Base-by-base conservation (phyloP, 1,284 basidiomycete genomes). In the Melampsora americana region DNA sequence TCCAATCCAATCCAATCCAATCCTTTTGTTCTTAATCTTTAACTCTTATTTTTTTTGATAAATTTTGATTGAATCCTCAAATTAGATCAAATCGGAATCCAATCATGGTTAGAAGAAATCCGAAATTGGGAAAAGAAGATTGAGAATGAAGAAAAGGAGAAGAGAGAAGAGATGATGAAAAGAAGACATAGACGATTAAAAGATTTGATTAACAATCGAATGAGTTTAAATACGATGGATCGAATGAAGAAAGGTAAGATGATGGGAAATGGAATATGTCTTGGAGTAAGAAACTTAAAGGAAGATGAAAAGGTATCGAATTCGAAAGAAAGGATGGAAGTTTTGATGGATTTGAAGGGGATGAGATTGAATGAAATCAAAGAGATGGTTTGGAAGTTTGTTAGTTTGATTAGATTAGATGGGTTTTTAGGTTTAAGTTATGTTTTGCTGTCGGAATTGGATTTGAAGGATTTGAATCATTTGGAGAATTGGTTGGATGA, bases 321-420 rank as follows among this genome's bases (percentile, higher is more conserved):
- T 9, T 23, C 35, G 14, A 66, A 74, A 30, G 42, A 74, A 61
- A 18, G 64, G 9, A 74, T 66, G 64, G 71, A 74, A 59, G 71
- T 60, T 18, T 44, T 74, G 28, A 59, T 74, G 48, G 71, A 74
- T 60, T 50, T 74, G 3, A 42, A 42, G 11, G 42, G 42, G 7
- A 14, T 42, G 1, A 3, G 2, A 14, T 2, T 1, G 12, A 42
- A 3, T 14, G 42, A 42, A 14, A 14, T 42, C 11, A 42, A 42
- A 42, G 42, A 42, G 12, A 14, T 14, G 42, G 14, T 42, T 14
- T 0, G 9, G 5, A 42, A 42, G 12, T 42, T 42, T 14, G 11
- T 42, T 11, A 14, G 2, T 0, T 11, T 11, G 14, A 11, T 42
- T 42, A 42, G 42, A 14, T 2, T 14, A 14, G 11, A 42, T 11